phyloP scores from a whole-genome alignment of 2,329 filamentous ascomycete species.

The Monilinia fructigena region DNA sequence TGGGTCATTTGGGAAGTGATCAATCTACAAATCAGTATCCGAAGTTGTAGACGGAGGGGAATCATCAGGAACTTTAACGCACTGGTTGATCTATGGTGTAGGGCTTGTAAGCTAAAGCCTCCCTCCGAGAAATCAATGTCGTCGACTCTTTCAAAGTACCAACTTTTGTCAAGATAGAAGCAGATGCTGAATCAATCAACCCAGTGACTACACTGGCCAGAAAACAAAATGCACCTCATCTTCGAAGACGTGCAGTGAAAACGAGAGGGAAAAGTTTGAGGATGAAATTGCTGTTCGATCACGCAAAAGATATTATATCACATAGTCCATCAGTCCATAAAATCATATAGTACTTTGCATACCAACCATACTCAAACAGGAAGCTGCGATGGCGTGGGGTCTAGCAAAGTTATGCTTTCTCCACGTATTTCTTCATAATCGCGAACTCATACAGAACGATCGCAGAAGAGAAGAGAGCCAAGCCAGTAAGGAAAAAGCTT shows the following conservation, averaged over 20 bases:
- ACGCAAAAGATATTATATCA: slow-evolving; percentile 8
- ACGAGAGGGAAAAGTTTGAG: neutral
- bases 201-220: slow-evolving; percentile 21
- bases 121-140: slow-evolving; percentile 8
- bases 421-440: slow-evolving; percentile 6
- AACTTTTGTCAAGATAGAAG: slow-evolving; percentile 19
- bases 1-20: slow-evolving; percentile 47
- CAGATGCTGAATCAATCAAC: slow-evolving; percentile 4
- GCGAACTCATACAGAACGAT: neutral
- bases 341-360: slow-evolving; percentile 14
- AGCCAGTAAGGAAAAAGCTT: slow-evolving; percentile 2
- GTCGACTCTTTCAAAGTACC: slow-evolving; percentile 9
- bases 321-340: neutral
- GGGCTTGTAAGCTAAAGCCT: slow-evolving; percentile 12
- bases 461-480: neutral
- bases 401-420: neutral
- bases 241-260: neutral
- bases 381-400: slow-evolving; percentile 11
- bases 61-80: slow-evolving; percentile 19
- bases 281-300: neutral
- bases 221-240: slow-evolving; percentile 20
- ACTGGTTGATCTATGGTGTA: slow-evolving; percentile 31
- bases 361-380: slow-evolving; percentile 19
- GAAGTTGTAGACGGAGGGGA: neutral
- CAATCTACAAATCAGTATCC: slow-evolving; percentile 41